Conservation (phyloP, 2,329 filamentous ascomycete species). For the Monosporascus sp. region DNA sequence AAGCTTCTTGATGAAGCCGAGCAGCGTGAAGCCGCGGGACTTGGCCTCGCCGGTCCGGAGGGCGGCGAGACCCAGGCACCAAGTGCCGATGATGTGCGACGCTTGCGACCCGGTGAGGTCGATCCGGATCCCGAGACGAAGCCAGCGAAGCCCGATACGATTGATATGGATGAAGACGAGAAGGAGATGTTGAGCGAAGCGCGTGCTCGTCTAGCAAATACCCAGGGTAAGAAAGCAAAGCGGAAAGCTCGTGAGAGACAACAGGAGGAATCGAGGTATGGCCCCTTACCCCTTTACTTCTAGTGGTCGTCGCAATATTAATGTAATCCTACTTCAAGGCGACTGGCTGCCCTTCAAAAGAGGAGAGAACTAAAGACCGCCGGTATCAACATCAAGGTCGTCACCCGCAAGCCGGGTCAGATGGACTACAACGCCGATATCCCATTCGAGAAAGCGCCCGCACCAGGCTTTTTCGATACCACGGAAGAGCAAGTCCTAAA, state of each 20-base stretch:
- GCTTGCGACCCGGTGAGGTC: slow-evolving; percentile 83
- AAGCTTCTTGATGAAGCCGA: slow-evolving; percentile 95
- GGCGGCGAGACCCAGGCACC: slow-evolving; percentile 85
- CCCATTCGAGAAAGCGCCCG: slow-evolving; percentile 90
- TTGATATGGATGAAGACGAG: slow-evolving; percentile 97
- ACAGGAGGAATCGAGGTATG: slow-evolving; percentile 73
- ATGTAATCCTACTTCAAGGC: slow-evolving; percentile 33
- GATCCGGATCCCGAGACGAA: slow-evolving; percentile 98
- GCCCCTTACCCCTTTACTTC: background rate
- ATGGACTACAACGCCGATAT: slow-evolving; percentile 99
- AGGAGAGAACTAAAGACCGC: slow-evolving; percentile 94
- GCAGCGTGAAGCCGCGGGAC: slow-evolving; percentile 72
- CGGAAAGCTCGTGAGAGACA: slow-evolving; percentile 93
- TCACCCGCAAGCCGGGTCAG: slow-evolving; percentile 85
- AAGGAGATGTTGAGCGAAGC: slow-evolving; percentile 99
- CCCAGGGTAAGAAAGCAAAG: slow-evolving; percentile 98
- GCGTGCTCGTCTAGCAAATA: slow-evolving; percentile 91
- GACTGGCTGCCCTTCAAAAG: slow-evolving; percentile 88
- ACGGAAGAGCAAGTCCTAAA: slow-evolving; percentile 75
- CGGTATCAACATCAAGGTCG: slow-evolving; percentile 96
- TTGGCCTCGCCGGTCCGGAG: slow-evolving; percentile 79
- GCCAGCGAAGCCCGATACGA: slow-evolving; percentile 90
- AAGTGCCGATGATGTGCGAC: slow-evolving; percentile 86
- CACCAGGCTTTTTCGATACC: slow-evolving; percentile 90
- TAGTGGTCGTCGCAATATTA: background rate